phyloP scores from a whole-genome alignment of 2,329 filamentous ascomycete species.

The Colletotrichum eremochloae region DNA sequence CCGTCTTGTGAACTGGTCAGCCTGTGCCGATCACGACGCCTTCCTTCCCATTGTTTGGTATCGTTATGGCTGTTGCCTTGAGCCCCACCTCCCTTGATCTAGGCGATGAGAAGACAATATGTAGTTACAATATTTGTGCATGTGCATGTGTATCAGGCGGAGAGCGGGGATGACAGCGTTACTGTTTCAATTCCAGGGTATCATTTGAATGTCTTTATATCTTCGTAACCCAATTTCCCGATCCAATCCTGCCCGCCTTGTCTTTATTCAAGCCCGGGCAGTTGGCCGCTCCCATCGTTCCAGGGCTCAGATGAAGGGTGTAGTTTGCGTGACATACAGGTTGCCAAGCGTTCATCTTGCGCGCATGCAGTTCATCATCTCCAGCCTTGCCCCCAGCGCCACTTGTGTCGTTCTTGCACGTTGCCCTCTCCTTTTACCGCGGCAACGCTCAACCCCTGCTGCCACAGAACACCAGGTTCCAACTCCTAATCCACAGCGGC shows the following conservation, averaged over 20 bases:
- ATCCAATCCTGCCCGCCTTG: not conserved
- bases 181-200: not conserved
- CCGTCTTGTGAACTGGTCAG: not conserved
- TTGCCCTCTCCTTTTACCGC: not conserved
- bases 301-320: not conserved
- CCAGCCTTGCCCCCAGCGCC: not conserved
- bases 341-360: not conserved
- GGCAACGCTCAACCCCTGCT: not conserved
- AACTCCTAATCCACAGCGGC: not conserved
- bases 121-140: not conserved
- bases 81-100: not conserved
- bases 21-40: not conserved
- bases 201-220: not conserved
- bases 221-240: not conserved
- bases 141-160: not conserved
- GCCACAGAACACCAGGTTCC: not conserved
- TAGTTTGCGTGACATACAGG: not conserved
- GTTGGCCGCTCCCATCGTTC: not conserved
- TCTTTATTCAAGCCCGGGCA: not conserved
- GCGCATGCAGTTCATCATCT: not conserved
- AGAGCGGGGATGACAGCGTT: not conserved
- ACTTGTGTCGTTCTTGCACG: not conserved
- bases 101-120: not conserved
- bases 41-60: not conserved
- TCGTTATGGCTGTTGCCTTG: too few relatives aligned